phyloP scores from a whole-genome alignment of 1,284 basidiomycete species.

The Paramarasmius palmivorus region DNA sequence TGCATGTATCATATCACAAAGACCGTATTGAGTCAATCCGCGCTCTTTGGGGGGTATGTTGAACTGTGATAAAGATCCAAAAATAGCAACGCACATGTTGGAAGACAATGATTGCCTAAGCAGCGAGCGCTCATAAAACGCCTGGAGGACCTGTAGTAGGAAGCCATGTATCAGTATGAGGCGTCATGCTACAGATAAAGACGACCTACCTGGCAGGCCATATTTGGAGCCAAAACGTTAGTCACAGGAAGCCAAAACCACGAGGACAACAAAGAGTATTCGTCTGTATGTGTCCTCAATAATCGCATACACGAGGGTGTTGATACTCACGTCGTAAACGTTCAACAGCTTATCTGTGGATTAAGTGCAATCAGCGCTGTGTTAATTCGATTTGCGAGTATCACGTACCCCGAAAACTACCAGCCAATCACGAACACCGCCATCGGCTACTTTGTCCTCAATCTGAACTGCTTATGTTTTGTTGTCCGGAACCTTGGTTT shows the following conservation, averaged over 20 bases:
- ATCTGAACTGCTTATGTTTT: too few species aligned
- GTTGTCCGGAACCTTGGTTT: too few species aligned
- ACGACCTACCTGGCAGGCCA: constrained; percentile 3
- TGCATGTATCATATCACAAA: background rate
- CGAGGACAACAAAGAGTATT: background rate
- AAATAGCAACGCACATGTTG: constrained; percentile 46
- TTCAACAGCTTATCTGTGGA: background rate
- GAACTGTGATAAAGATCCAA: background rate
- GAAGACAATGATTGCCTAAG: constrained; percentile 44
- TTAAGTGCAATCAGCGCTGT: too few species aligned
- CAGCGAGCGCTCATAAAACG: constrained; percentile 47
- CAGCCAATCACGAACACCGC: constrained; percentile 14
- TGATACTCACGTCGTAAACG: background rate
- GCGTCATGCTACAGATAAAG: too few species aligned
- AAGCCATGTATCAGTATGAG: background rate
- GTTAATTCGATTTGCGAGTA: too few species aligned
- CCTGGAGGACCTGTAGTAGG: constrained; percentile 35
- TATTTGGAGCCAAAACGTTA: background rate
- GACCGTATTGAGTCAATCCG: constrained; percentile 72
- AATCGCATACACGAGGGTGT: background rate
- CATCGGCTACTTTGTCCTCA: constrained; percentile 9
- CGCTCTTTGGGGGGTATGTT: constrained; percentile 39
- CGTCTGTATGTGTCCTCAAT: background rate
- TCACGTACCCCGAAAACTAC: constrained; percentile 12
- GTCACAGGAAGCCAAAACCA: background rate